Conservation (phyloP, 23 red algal species). For the Gracilaria domingensis region DNA sequence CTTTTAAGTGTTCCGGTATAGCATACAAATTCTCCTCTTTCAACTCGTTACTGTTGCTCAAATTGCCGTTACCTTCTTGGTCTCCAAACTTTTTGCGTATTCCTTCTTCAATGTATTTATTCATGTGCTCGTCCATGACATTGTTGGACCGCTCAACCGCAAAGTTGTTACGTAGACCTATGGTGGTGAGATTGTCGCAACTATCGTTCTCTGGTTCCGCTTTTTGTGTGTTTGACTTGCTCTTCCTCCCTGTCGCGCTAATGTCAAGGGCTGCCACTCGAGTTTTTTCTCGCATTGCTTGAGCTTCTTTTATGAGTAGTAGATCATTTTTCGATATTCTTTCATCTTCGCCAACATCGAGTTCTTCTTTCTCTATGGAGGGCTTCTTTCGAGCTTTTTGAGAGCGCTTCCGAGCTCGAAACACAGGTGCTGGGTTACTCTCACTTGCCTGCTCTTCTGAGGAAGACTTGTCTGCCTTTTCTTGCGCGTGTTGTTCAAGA, state of each 20-base stretch:
- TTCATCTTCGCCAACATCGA: not conserved
- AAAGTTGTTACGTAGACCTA: slow-evolving; percentile 43
- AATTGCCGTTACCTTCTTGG: not conserved
- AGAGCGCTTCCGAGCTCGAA: slow-evolving; percentile 31
- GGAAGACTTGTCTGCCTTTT: not conserved
- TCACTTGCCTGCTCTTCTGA: not conserved
- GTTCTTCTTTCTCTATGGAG: not conserved
- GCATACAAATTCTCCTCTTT: slow-evolving; percentile 40
- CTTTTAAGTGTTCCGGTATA: slow-evolving; percentile 51
- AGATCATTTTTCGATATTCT: slow-evolving; percentile 44
- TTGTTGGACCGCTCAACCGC: slow-evolving; percentile 55
- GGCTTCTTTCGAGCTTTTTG: slow-evolving; percentile 39
- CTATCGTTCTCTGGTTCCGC: not conserved
- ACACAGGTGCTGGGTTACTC: not conserved
- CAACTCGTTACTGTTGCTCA: not conserved
- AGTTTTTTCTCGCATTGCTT: slow-evolving; percentile 51
- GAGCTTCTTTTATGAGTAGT: slow-evolving; percentile 40
- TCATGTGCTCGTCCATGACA: slow-evolving; percentile 56
- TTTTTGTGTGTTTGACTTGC: not conserved
- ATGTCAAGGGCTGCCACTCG: slow-evolving; percentile 36
- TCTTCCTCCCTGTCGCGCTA: not conserved
- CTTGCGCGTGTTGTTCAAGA: not conserved
- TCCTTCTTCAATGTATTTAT: slow-evolving; percentile 64
- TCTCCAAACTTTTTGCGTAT: slow-evolving; percentile 59
- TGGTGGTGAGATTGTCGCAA: not conserved